Base-by-base conservation (phyloP, 306 rosid genomes). In the Oemleria cerasiformis region DNA sequence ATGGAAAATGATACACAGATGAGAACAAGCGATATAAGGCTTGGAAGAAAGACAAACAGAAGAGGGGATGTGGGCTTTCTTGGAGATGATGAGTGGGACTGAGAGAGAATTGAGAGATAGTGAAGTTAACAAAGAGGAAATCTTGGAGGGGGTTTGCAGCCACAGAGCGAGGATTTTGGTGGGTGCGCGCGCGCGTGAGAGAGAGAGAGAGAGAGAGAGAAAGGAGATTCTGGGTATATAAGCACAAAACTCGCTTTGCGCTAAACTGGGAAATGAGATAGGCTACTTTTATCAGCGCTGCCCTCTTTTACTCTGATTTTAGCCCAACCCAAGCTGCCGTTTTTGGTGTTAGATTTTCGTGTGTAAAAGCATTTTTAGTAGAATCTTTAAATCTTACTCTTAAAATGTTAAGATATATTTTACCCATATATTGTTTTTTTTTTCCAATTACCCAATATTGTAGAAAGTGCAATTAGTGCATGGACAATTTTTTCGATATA, bases 101-200 rank as follows among this genome's bases (percentile, higher is more conserved):
- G 15, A 16, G 21, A 16, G 21, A 43, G 36, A 30, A 30, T 30
- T 30, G 36, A 2, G 21, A 19, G 50, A 15, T 8, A 39, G 74
- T n/a, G 68, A 47, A 73, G 62, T 58, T 39, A 3, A 44, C 25
- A 47, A 51, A 62, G 41, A 51, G 48, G 74, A 51, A 68, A 70
- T 67, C 79, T 71, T 66, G 68, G 20, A 50, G 71, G 68, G 34
- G 21, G 67, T 70, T 77, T 72, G 77, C 40, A 54, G 78, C 83
- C 81, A 81, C 78, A 78, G 1, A 68, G 75, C 19, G 14, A 30
- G 59, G 81, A 74, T 69, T 78, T 78, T 67, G 63, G 72, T 20
- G 23, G 8, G 34, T n/a, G 45, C 23, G 21, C n/a, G 58, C 15
- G 55, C 40, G 66, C 21, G 66, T 8, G 68, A 17, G 60, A 2